phyloP scores from a whole-genome alignment of 1,139 yeast species.

The Diutina siamensis region DNA sequence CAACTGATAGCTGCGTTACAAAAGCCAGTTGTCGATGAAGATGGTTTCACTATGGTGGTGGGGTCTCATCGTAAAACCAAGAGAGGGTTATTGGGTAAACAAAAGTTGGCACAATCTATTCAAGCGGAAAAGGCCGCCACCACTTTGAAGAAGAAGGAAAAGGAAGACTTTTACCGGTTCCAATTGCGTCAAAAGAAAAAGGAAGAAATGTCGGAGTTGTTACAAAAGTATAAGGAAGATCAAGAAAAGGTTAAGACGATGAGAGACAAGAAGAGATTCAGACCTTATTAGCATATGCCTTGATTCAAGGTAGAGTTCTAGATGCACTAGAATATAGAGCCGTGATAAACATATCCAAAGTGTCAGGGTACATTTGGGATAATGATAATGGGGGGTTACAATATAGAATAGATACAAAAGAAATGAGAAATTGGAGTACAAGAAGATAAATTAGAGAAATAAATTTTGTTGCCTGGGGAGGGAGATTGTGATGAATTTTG shows the following conservation, averaged over 20 bases:
- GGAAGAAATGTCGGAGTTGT: conserved; percentile 79
- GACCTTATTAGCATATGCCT: conserved; percentile 55
- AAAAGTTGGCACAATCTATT: conserved; percentile 33
- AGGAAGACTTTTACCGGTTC: conserved; percentile 89
- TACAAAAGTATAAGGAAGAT: conserved; percentile 77
- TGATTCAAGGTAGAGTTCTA: no score
- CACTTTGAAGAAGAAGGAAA: conserved; percentile 66
- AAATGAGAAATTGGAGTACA: no score
- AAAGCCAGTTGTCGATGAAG: conserved; percentile 69
- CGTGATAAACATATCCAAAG: no score
- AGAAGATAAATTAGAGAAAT: no score
- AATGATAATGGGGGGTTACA: no score
- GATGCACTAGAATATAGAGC: neutral
- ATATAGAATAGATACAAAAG: no score
- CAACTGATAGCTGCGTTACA: conserved; percentile 49
- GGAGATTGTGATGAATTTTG: no score
- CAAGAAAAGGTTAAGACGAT: conserved; percentile 72
- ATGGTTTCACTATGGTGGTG: conserved; percentile 86
- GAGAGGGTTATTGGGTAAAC: conserved; percentile 50
- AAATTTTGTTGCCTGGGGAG: no score
- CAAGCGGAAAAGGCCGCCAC: conserved; percentile 32
- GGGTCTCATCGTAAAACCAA: conserved; percentile 77
- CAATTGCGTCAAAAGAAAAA: conserved; percentile 91
- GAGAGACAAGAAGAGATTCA: conserved; percentile 73
- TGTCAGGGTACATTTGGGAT: no score